phyloP scores from a whole-genome alignment of 768 basidiomycete species.

The Hygrocybe coccinea region DNA sequence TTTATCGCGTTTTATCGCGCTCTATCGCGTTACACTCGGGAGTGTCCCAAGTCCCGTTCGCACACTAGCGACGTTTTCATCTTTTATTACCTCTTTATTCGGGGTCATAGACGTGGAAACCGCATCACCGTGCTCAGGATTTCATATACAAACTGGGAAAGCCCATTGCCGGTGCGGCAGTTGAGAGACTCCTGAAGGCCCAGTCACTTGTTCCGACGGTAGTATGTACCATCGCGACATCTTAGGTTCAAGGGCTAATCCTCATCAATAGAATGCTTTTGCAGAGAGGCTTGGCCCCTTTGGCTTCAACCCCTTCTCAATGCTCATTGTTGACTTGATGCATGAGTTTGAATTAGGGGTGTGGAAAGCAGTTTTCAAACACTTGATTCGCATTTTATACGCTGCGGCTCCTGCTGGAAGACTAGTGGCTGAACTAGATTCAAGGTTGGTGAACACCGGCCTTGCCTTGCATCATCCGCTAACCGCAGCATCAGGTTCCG shows the following conservation, averaged over 20 bases:
- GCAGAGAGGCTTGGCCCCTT: neutral
- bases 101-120: too few relatives aligned
- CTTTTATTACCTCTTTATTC: too few relatives aligned
- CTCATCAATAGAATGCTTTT: constrained; percentile 7
- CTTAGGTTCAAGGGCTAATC: neutral
- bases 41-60: too few relatives aligned
- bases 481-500: constrained; percentile 19
- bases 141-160: constrained; percentile 2
- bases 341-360: constrained; percentile 1
- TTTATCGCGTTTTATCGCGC: too few relatives aligned
- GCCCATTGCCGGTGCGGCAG: neutral
- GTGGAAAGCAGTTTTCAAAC: constrained; percentile 1
- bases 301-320: constrained; percentile 1
- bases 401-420: neutral
- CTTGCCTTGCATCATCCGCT: neutral
- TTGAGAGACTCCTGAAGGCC: neutral
- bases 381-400: constrained; percentile 6
- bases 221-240: neutral
- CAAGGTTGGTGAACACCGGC: constrained; percentile 5
- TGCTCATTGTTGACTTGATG: constrained; percentile 7
- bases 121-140: neutral
- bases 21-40: too few relatives aligned
- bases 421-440: constrained; percentile 18
- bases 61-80: too few relatives aligned
- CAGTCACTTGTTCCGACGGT: constrained; percentile 5